Base-by-base conservation (phyloP, 345 rosid species). In the Acer campestre region DNA sequence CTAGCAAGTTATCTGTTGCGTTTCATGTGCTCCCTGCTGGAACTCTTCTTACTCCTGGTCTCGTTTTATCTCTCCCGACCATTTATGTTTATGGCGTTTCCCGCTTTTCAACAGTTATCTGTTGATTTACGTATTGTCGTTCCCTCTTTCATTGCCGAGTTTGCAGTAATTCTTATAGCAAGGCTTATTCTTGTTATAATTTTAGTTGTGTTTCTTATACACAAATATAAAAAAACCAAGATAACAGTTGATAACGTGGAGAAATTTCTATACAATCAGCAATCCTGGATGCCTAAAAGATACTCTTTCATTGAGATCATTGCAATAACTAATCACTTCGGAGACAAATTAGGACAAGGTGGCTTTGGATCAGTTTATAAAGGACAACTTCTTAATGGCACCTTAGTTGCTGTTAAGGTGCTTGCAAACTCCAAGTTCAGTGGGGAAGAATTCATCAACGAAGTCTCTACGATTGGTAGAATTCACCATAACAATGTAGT, bases 401-500 rank as follows among this genome's bases (percentile, higher is more conserved):
- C 6, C 42, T 64, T 49, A 1, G 62, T 62, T 61, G 80, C 80
- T 1, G 69, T 70, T 17, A 77, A 70, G 25, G 3, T 77, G 12
- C 53, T 77, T 3, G 10, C 46, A 11, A 71, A 71, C 56, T 70
- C 75, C 23, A 77, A 77, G n/a, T 62, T 62, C 25, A 71, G 29
- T 13, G 70, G 9, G 0, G 61, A 61, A 46, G 80, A 77, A 16
- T 77, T 77, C 53, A 77, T 77, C 22, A 77, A 77, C 0, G 70
- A 77, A 69, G 61, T 77, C 61, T 62, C 80, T 0, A 77, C 70
- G 25, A 70, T 49, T 0, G 62, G 51, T 44, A 62, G 80, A 49
- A 62, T 77, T 44, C 70, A 77, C 56, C 75, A 70, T 51, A 44
- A 53, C 22, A 77, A 70, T n/a, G 64, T 70, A 0, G 64, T 77